Base-by-base conservation (phyloP, 352 stramenopile genomes). In the Phytophthora palmivora region DNA sequence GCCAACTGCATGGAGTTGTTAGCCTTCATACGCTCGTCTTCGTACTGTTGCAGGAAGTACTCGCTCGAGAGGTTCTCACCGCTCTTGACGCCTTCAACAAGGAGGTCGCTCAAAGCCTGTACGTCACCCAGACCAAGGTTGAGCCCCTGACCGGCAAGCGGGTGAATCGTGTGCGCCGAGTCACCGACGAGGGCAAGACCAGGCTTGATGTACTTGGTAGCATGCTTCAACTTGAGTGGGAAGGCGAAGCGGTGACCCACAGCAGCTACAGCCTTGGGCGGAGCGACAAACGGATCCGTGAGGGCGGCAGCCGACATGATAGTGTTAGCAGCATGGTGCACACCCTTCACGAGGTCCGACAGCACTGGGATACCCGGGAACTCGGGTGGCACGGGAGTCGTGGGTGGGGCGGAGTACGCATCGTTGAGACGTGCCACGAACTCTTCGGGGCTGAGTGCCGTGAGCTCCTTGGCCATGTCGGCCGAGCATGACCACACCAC, bases 141-240 rank as follows among this genome's bases (percentile, higher is more conserved):
- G 39, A 99, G 77, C 9, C 95, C 95, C 78, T 99, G 96, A 37
- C 96, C 96, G 3, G 96, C 96, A 58, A 99, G 93, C 30, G 96
- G 96, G 78, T 99, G 96, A 53, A 99, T 95, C 38, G 94, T 96
- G 80, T 99, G 96, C 26, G 96, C 96, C 6, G 96, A 97, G 82
- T 99, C 96, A 46, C 96, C 96, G 12, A 98, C 81, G 42, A 99
- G 76, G 8, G 92, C 94, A 26, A 98, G 72, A 33, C 92, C 79
- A 0, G 80, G 76, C 61, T 91, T 89, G 24, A 92, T 86, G 78
- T 97, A 97, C 59, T 80, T 78, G 21, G 76, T 86, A 21, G 91
- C 88, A 67, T 97, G 91, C 60, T 89, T 86, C 60, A 97, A 78
- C 68, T 94, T 94, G 49, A 98, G 82, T 30, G 92, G 89, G 74